phyloP scores from a whole-genome alignment of 2,329 filamentous ascomycete species.

The Leptographium procerum region DNA sequence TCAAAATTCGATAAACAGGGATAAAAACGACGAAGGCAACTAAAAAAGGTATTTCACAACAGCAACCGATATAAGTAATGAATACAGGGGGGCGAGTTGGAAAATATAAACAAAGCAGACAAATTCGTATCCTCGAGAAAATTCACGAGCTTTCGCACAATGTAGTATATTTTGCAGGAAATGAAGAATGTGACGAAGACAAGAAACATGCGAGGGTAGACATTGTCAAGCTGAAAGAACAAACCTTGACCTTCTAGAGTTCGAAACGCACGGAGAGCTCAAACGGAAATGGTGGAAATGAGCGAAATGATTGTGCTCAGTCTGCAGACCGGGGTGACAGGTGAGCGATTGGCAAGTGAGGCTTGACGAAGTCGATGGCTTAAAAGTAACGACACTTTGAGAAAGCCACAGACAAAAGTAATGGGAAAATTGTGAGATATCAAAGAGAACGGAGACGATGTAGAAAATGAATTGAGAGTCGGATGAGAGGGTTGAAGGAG shows the following conservation, averaged over 20 bases:
- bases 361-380: not conserved
- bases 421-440: not conserved
- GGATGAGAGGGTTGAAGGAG: not conserved
- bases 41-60: too few species aligned
- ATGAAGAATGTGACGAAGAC: not conserved
- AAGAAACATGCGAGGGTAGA: not conserved
- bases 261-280: not conserved
- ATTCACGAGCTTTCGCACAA: too few species aligned
- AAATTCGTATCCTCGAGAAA: too few species aligned
- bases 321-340: not conserved
- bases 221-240: not conserved
- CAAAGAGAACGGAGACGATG: not conserved
- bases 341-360: not conserved
- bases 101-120: too few species aligned
- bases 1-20: not conserved
- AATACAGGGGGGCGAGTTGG: too few species aligned
- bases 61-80: not conserved
- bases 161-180: too few species aligned
- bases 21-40: not conserved
- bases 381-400: not conserved
- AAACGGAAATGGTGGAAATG: not conserved
- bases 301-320: not conserved
- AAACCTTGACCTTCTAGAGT: not conserved
- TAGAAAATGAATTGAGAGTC: not conserved
- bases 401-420: not conserved